phyloP scores from a whole-genome alignment of 2,329 filamentous ascomycete genomes.

The Aspergillus candidus region DNA sequence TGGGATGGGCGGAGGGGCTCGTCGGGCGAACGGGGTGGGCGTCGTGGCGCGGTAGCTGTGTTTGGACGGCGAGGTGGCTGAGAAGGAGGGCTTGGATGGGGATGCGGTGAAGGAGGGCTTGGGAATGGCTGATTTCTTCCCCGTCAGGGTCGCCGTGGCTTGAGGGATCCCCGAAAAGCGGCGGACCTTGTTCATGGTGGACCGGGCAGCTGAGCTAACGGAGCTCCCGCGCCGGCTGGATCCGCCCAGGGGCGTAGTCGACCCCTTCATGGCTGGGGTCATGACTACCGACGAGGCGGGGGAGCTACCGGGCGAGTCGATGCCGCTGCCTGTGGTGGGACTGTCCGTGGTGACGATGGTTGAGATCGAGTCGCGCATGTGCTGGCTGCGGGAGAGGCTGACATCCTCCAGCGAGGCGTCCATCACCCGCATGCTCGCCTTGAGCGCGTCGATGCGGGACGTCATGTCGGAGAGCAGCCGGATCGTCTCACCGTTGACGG shows the following conservation, averaged over 20 bases:
- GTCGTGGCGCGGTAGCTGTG: constrained; percentile 41
- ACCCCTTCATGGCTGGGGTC: constrained; percentile 46
- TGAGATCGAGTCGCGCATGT: constrained; percentile 85
- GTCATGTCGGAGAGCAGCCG: constrained; percentile 80
- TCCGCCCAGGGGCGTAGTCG: constrained; percentile 39
- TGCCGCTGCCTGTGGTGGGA: constrained; percentile 61
- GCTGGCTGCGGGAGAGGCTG: constrained; percentile 56
- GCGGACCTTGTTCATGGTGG: constrained; percentile 35
- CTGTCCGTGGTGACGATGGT: constrained; percentile 81
- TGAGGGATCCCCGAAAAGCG: constrained; percentile 47
- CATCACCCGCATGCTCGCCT: constrained; percentile 69
- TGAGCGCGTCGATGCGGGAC: constrained; percentile 70
- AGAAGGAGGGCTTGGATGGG: constrained; percentile 22
- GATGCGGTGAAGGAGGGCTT: constrained; percentile 20
- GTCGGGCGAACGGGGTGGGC: constrained; percentile 42
- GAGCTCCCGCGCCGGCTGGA: constrained; percentile 46
- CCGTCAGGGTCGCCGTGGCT: constrained; percentile 21
- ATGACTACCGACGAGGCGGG: constrained; percentile 61
- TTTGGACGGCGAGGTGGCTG: constrained; percentile 32
- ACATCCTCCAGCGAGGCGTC: constrained; percentile 70
- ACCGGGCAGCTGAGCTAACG: constrained; percentile 35
- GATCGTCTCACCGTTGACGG: constrained; percentile 91
- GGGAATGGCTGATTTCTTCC: constrained; percentile 34
- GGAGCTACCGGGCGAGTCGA: constrained; percentile 67
- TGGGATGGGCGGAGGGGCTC: constrained; percentile 36